These are phyloP conservation scores for Cucurbita maxima DNA, from an alignment of 306 rosid genomes.

Conservation along the genomic window DNA sequence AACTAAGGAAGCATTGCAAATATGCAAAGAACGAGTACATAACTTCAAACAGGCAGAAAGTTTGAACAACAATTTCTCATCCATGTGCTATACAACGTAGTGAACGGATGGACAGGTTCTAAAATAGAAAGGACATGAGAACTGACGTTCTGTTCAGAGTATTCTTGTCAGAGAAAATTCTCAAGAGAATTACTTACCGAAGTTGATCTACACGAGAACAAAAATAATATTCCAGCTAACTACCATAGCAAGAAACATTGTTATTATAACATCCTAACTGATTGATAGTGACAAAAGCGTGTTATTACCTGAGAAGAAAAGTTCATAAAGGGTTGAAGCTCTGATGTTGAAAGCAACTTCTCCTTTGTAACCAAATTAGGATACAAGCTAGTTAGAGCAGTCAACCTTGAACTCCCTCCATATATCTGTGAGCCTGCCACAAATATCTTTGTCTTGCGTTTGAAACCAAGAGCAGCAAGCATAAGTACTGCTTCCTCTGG, in stretches of 20 bases:
- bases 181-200: neutral
- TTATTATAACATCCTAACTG: neutral
- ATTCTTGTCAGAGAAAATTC: neutral
- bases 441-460: conserved; percentile 59
- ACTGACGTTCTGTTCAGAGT: neutral
- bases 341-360: conserved; percentile 56
- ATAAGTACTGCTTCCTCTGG: conserved; percentile 92
- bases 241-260: neutral
- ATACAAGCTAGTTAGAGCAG: conserved; percentile 69
- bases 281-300: conserved; percentile 2
- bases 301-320: conserved; percentile 78
- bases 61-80: neutral
- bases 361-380: conserved; percentile 92
- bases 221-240: neutral
- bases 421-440: conserved; percentile 91
- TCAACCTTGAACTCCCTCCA: conserved; percentile 66
- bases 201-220: neutral
- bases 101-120: neutral
- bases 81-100: neutral
- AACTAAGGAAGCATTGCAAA: neutral
- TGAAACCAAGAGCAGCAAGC: conserved; percentile 97
- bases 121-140: neutral
- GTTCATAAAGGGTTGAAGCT: conserved; percentile 66
- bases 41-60: neutral
- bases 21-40: neutral